phyloP scores from a whole-genome alignment of 2,329 filamentous ascomycete genomes.

The Trichophyton benhamiae region DNA sequence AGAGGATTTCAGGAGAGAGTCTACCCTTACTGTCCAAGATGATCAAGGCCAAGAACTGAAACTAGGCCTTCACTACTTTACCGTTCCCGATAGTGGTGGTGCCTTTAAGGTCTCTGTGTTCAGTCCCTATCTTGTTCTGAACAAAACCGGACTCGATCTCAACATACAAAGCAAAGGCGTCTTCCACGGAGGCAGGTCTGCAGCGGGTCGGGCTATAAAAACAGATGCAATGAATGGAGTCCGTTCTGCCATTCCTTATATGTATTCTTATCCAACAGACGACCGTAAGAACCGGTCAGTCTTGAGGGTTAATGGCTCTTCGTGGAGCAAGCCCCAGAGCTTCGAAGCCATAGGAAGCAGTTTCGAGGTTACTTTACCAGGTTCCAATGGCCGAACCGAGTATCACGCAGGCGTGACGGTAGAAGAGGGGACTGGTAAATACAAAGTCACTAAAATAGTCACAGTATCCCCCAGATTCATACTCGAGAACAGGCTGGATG shows the following conservation, averaged over 20 bases:
- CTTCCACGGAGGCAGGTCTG: constrained; percentile 66
- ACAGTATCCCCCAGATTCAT: constrained; percentile 88
- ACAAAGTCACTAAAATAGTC: constrained; percentile 92
- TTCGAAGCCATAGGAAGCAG: constrained; percentile 95
- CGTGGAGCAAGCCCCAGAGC: constrained; percentile 95
- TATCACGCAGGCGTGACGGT: constrained; percentile 86
- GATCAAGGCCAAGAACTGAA: constrained; percentile 65
- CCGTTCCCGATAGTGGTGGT: constrained; percentile 80
- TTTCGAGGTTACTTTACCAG: constrained; percentile 72
- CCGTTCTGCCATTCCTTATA: constrained; percentile 73
- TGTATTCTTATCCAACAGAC: constrained; percentile 86
- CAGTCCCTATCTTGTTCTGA: constrained; percentile 87
- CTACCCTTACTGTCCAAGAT: constrained; percentile 69
- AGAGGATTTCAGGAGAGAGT: constrained; percentile 79
- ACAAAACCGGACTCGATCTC: constrained; percentile 85
- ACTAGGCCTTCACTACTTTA: constrained; percentile 80
- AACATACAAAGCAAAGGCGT: constrained; percentile 81
- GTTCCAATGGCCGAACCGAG: constrained; percentile 57
- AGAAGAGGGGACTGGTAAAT: constrained; percentile 86
- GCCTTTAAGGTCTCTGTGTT: constrained; percentile 94
- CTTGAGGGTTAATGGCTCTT: constrained; percentile 75
- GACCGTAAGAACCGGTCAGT: constrained; percentile 85
- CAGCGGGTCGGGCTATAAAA: constrained; percentile 65
- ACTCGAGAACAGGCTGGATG: constrained; percentile 79
- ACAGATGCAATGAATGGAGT: constrained; percentile 41